phyloP scores from a whole-genome alignment of 371 early-diverging fungal species.

The Apophysomyces elegans region DNA sequence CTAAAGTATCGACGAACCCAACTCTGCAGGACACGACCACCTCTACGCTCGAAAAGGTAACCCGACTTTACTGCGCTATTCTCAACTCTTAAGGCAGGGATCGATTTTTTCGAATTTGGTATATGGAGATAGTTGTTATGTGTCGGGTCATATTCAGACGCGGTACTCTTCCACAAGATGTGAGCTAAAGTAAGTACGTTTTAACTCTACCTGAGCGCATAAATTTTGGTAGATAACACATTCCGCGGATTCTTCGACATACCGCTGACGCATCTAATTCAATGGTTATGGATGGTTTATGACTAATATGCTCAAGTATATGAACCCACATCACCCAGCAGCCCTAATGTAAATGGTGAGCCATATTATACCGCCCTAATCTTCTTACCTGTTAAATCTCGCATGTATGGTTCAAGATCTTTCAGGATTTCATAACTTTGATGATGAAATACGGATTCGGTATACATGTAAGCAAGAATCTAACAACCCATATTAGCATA shows the following conservation, averaged over 20 bases:
- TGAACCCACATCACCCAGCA: constrained; percentile 47
- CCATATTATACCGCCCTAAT: constrained; percentile 3
- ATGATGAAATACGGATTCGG: constrained; percentile 77
- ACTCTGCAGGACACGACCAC: constrained; percentile 69
- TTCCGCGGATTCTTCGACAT: constrained; percentile 44
- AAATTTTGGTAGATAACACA: constrained; percentile 32
- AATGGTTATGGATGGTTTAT: background rate
- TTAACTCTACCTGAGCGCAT: constrained; percentile 29
- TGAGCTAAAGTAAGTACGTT: background rate
- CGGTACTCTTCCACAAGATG: constrained; percentile 22
- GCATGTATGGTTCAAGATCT: constrained; percentile 80
- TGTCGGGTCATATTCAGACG: constrained; percentile 37
- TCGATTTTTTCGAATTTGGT: background rate
- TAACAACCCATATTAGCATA: constrained; percentile 16
- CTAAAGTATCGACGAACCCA: constrained; percentile 80
- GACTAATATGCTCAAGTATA: background rate
- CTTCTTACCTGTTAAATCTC: constrained; percentile 60
- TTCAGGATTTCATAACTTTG: constrained; percentile 75
- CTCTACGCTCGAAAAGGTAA: constrained; percentile 75
- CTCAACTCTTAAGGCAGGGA: constrained; percentile 1
- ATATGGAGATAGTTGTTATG: constrained; percentile 12
- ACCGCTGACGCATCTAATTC: constrained; percentile 46
- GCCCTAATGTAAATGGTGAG: constrained; percentile 19
- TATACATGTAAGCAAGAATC: constrained; percentile 74
- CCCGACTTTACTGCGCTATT: constrained; percentile 58